A percentile compares a stretch with the other conserved stretches of the same genome.
phyloP scores from a whole-genome alignment of 768 basidiomycete genomes.

The Sutorius australiensis region DNA sequence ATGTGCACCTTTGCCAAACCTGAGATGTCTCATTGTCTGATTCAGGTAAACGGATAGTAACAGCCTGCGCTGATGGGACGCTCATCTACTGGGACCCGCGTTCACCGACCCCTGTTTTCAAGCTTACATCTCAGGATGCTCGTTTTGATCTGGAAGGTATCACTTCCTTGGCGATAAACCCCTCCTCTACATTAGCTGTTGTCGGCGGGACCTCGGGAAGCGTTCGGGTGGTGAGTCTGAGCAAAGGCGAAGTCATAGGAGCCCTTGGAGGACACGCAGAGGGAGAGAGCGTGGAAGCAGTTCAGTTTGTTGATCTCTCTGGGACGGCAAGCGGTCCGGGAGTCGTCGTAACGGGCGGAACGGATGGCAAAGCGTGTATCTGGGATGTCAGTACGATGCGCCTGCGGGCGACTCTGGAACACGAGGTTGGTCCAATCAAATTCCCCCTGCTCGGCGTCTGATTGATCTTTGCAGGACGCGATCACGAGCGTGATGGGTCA shows the following conservation, averaged over 20 bases:
- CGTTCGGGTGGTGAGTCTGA: conserved; percentile 83
- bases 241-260: conserved; percentile 78
- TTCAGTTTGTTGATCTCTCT: conserved; percentile 78
- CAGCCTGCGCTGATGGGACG: conserved; percentile 76
- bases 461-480: conserved; percentile 60
- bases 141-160: conserved; percentile 82
- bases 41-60: conserved; percentile 82
- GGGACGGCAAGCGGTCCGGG: conserved; percentile 46
- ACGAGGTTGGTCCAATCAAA: conserved; percentile 55
- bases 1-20: background rate
- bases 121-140: conserved; percentile 64
- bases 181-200: conserved; percentile 84
- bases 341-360: conserved; percentile 80
- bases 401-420: conserved; percentile 74
- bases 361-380: conserved; percentile 90
- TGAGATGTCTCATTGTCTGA: conserved; percentile 4
- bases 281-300: conserved; percentile 84
- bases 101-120: conserved; percentile 72
- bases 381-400: conserved; percentile 93
- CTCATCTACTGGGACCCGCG: conserved; percentile 93
- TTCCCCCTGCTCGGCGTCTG: background rate
- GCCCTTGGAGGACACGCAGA: conserved; percentile 80
- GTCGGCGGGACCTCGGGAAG: conserved; percentile 84
- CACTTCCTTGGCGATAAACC: conserved; percentile 81
- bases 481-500: conserved; percentile 77